These are phyloP conservation scores for Trametes punicea DNA, from an alignment of 768 basidiomycete species.

Conservation along the genomic window DNA sequence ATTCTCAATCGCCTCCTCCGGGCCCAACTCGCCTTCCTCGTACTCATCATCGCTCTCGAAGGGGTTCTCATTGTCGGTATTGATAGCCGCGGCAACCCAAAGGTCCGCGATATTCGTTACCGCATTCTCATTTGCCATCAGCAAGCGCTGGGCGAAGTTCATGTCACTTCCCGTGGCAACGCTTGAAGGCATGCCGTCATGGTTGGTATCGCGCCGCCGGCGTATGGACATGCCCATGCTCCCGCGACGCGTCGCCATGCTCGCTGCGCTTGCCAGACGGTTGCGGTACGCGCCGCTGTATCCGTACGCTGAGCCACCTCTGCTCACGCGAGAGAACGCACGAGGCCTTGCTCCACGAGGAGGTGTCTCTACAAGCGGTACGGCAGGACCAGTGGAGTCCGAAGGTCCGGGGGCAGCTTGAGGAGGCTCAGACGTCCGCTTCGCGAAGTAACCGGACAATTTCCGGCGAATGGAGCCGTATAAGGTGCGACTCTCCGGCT, in stretches of 20 bases:
- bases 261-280: slow-evolving; percentile 43
- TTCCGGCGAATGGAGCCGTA: slow-evolving; percentile 41
- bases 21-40: slow-evolving; percentile 20
- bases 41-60: slow-evolving; percentile 48
- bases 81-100: slow-evolving; percentile 97
- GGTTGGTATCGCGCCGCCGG: slow-evolving; percentile 47
- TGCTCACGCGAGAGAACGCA: slow-evolving; percentile 53
- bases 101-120: slow-evolving; percentile 94
- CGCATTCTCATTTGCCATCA: slow-evolving; percentile 93
- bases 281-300: slow-evolving; percentile 58
- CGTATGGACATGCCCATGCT: slow-evolving; percentile 53
- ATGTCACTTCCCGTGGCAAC: slow-evolving; percentile 50
- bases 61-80: slow-evolving; percentile 86
- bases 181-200: slow-evolving; percentile 41
- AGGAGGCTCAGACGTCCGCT: slow-evolving; percentile 44
- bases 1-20: slow-evolving; percentile 32
- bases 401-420: slow-evolving; percentile 30
- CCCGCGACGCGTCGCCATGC: slow-evolving; percentile 38
- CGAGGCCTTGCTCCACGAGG: slow-evolving; percentile 28
- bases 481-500: slow-evolving; percentile 29
- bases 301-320: slow-evolving; percentile 78
- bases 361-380: slow-evolving; percentile 45
- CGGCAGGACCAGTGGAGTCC: slow-evolving; percentile 35
- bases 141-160: slow-evolving; percentile 82
- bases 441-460: slow-evolving; percentile 58